Evolutionary conservation across 1,284 basidiomycete genomes (phyloP).

Genomic region (Cutaneotrichosporon spelunceum): DNA sequence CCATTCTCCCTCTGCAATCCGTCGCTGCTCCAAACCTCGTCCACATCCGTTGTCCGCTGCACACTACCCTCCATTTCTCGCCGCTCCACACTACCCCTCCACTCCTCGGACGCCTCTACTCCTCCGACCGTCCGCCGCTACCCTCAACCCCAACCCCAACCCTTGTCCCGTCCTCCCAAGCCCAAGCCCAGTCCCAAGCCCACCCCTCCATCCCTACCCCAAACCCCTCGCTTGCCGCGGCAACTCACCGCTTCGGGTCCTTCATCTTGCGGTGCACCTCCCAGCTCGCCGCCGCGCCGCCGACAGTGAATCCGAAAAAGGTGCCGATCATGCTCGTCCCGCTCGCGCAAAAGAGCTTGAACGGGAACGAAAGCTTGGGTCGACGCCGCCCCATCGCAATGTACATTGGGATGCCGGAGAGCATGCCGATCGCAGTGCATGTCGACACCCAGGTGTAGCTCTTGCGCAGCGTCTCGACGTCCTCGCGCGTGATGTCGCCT

Average conservation of each 20-base stretch:
- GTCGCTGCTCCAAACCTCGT: too few species aligned
- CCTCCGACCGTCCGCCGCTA: too few species aligned
- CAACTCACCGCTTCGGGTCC: slow-evolving; percentile 36
- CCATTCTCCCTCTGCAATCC: too few species aligned
- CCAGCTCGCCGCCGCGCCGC: slow-evolving; percentile 32
- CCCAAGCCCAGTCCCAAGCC: too few species aligned
- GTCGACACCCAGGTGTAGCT: slow-evolving; percentile 34
- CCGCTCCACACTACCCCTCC: too few species aligned
- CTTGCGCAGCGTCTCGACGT: slow-evolving; percentile 37
- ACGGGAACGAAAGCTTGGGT: slow-evolving; percentile 12
- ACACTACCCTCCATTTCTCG: too few species aligned
- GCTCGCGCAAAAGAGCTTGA: slow-evolving; percentile 13
- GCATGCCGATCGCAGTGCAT: slow-evolving; percentile 22
- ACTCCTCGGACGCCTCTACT: too few species aligned
- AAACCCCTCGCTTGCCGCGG: neutral
- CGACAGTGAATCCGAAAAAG: slow-evolving; percentile 39
- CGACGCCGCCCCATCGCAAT: slow-evolving; percentile 15
- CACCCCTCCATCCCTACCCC: neutral
- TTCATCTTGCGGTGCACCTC: slow-evolving; percentile 38
- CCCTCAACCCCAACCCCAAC: too few species aligned
- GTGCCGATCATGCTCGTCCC: slow-evolving; percentile 21
- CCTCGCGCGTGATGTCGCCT: slow-evolving; percentile 39
- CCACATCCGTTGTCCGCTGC: too few species aligned
- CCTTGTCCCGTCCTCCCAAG: too few species aligned
- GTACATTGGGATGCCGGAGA: slow-evolving; percentile 28